Percentiles rank a stretch among this genome's conserved stretches.
phyloP scores from a whole-genome alignment of 169 alveolate genomes.

The Theileria orientalis region DNA sequence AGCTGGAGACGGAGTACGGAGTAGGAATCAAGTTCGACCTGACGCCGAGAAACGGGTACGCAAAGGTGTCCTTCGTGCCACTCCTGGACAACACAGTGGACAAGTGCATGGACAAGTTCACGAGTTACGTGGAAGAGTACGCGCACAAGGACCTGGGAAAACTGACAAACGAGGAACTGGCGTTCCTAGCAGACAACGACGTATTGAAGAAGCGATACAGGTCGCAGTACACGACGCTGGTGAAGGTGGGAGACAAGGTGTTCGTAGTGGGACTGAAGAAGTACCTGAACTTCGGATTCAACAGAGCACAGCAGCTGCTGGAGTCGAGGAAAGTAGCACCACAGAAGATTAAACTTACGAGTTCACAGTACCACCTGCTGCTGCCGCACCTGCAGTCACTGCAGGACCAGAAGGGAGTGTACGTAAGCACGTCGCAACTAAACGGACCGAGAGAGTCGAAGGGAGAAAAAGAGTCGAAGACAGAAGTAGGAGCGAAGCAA shows the following conservation, averaged over 20 bases:
- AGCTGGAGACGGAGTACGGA: slow-evolving; percentile 40
- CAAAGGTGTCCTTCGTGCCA: slow-evolving; percentile 13
- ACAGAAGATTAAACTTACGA: not conserved
- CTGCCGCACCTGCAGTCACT: not conserved
- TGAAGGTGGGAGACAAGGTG: slow-evolving; percentile 9
- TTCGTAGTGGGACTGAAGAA: slow-evolving; percentile 19
- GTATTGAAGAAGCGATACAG: slow-evolving; percentile 12
- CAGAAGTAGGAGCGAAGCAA: too few relatives aligned
- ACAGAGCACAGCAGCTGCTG: slow-evolving; percentile 5
- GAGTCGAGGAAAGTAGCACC: slow-evolving; percentile 10
- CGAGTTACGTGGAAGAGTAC: slow-evolving; percentile 2
- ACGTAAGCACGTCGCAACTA: not conserved
- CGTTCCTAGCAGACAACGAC: slow-evolving; percentile 13
- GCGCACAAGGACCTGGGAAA: slow-evolving; percentile 10
- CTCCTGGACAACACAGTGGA: not conserved
- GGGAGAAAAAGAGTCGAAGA: too few relatives aligned
- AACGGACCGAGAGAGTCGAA: too few relatives aligned
- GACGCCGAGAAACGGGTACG: slow-evolving; percentile 31
- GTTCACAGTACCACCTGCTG: not conserved
- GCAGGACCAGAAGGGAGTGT: slow-evolving; percentile 16
- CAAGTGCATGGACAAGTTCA: not conserved
- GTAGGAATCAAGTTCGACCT: slow-evolving; percentile 41
- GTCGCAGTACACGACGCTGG: slow-evolving; percentile 9
- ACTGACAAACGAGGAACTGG: slow-evolving; percentile 5
- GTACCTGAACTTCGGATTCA: slow-evolving; percentile 6